Percentiles rank a stretch among this genome's conserved stretches.
These are phyloP conservation scores for Fraxinus nigra DNA, from an alignment of 305 asterid genomes.

Conservation along the genomic window DNA sequence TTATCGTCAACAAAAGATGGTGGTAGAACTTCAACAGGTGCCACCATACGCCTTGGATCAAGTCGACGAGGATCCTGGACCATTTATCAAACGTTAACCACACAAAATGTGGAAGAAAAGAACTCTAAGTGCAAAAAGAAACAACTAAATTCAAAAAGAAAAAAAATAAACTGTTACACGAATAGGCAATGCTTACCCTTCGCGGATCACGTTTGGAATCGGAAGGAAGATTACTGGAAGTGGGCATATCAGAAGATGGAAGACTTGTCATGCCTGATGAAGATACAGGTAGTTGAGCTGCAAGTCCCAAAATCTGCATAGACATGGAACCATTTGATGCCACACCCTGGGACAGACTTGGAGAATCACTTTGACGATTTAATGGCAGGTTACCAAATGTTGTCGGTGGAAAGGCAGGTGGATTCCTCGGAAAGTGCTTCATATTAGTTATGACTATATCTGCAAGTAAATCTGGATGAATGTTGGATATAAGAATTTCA, in stretches of 20 bases:
- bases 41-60: conserved; percentile 75
- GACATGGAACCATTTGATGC: conserved; percentile 57
- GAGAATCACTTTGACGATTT: conserved; percentile 40
- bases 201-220: conserved; percentile 96
- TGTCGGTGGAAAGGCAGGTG: conserved; percentile 45
- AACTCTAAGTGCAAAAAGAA: conserved; percentile 14
- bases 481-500: conserved; percentile 73
- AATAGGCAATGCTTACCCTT: conserved; percentile 58
- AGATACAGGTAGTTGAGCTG: conserved; percentile 47
- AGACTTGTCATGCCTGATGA: conserved; percentile 34
- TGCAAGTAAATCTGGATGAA: conserved; percentile 93
- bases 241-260: conserved; percentile 44
- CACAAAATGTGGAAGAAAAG: conserved; percentile 18
- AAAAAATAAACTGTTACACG: conserved; percentile 10
- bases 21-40: conserved; percentile 52
- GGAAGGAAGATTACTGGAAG: conserved; percentile 47
- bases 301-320: conserved; percentile 36
- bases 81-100: conserved; percentile 22
- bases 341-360: conserved; percentile 39
- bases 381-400: conserved; percentile 32
- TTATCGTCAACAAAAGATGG: conserved; percentile 48
- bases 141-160: conserved; percentile 4
- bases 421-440: conserved; percentile 80
- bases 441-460: conserved; percentile 95
- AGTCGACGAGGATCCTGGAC: conserved; percentile 97